phyloP scores from a whole-genome alignment of 2,329 filamentous ascomycete species.

The Microsporum ferrugineum region DNA sequence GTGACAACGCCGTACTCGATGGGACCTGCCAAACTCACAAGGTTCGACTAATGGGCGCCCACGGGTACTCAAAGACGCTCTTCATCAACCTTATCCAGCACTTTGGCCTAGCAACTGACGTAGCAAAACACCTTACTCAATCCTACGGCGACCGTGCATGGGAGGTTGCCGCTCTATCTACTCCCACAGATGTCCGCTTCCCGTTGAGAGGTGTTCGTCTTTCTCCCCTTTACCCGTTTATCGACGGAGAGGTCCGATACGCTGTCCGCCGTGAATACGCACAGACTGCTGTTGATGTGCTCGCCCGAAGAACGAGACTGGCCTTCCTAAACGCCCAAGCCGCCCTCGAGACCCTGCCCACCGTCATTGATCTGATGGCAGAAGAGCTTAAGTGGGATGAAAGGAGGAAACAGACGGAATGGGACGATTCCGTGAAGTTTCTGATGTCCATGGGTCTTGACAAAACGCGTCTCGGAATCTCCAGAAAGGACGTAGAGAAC shows the following conservation, averaged over 20 bases:
- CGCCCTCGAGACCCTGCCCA: constrained; percentile 71
- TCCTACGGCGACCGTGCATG: constrained; percentile 89
- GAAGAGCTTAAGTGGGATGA: constrained; percentile 63
- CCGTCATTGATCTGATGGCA: constrained; percentile 78
- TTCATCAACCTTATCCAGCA: constrained; percentile 95
- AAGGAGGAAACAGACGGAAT: constrained; percentile 58
- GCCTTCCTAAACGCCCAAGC: constrained; percentile 90
- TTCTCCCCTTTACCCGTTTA: constrained; percentile 70
- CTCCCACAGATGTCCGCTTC: constrained; percentile 65
- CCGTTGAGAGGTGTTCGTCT: constrained; percentile 74
- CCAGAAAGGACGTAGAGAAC: constrained; percentile 47
- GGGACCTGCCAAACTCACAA: constrained; percentile 74
- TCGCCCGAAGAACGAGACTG: constrained; percentile 71
- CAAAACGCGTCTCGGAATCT: constrained; percentile 44
- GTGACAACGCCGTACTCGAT: constrained; percentile 59
- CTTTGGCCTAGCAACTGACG: constrained; percentile 81
- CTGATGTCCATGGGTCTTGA: constrained; percentile 50
- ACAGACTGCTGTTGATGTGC: constrained; percentile 76
- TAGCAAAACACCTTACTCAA: constrained; percentile 75
- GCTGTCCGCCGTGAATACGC: constrained; percentile 83
- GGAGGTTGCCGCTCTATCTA: constrained; percentile 72
- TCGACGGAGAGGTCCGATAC: constrained; percentile 85
- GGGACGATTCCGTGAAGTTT: constrained; percentile 56
- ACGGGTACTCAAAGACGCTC: constrained; percentile 78
- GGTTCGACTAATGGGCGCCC: constrained; percentile 68